A percentile compares a stretch with the other conserved stretches of the same genome.
Evolutionary conservation across 257 asterid genomes (phyloP).

Genomic region (Thymus mandschuricus): DNA sequence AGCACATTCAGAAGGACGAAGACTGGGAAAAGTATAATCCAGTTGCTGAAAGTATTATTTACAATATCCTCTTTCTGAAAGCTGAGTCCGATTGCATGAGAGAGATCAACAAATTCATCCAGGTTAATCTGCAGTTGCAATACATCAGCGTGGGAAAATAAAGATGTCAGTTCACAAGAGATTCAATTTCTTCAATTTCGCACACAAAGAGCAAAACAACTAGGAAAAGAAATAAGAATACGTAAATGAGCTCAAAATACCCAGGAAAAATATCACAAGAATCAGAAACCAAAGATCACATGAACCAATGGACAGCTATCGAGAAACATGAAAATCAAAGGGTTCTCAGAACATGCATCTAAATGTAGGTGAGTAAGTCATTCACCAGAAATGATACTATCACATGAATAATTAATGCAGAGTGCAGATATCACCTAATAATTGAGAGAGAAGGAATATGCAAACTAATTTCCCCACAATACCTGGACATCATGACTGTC

Average conservation of each 20-base stretch:
- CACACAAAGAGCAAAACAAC: slow-evolving; percentile 22
- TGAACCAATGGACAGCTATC: slow-evolving; percentile 1
- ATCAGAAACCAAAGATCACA: background rate
- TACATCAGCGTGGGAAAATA: slow-evolving; percentile 19
- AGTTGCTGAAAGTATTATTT: slow-evolving; percentile 42
- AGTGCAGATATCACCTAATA: background rate
- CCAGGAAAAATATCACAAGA: background rate
- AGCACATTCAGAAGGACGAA: slow-evolving; percentile 34
- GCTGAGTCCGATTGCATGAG: slow-evolving; percentile 84
- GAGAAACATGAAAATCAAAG: slow-evolving; percentile 10
- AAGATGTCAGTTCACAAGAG: slow-evolving; percentile 22
- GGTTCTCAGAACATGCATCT: background rate
- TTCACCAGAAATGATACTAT: background rate
- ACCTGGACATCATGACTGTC: slow-evolving; percentile 92
- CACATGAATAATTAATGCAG: background rate
- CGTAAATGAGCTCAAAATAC: background rate
- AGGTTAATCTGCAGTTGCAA: slow-evolving; percentile 68
- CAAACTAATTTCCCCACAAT: slow-evolving; percentile 23
- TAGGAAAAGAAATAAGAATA: background rate
- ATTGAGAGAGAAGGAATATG: background rate
- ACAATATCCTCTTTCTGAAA: slow-evolving; percentile 96
- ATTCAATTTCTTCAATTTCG: slow-evolving; percentile 5
- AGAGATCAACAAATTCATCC: slow-evolving; percentile 87
- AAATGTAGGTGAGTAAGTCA: background rate
- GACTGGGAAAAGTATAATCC: slow-evolving; percentile 14